Evolutionary conservation across 768 basidiomycete species (phyloP).

Genomic region (Rhizopogon vinicolor): DNA sequence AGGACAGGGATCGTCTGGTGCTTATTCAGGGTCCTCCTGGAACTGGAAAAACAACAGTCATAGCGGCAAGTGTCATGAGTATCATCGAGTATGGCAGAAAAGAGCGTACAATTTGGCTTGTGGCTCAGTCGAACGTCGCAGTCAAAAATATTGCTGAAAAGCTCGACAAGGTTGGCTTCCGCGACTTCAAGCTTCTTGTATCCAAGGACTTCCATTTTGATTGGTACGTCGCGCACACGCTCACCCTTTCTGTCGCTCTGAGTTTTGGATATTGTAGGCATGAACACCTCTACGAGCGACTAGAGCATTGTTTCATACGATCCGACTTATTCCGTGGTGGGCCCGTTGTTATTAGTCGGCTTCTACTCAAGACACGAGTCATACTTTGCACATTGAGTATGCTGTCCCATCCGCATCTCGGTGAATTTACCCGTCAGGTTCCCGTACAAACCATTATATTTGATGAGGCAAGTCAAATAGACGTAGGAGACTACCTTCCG

Average conservation of each 20-base stretch:
- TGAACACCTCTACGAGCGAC: conserved; percentile 40
- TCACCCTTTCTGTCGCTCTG: background rate
- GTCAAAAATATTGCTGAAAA: conserved; percentile 53
- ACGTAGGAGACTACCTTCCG: conserved; percentile 34
- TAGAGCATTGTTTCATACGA: conserved; percentile 31
- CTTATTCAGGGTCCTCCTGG: conserved; percentile 35
- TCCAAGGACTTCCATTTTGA: conserved; percentile 43
- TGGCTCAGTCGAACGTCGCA: conserved; percentile 47
- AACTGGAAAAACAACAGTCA: conserved; percentile 42
- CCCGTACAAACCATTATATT: conserved; percentile 37
- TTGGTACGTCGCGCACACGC: conserved; percentile 27
- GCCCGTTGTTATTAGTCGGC: conserved; percentile 11
- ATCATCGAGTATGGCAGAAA: conserved; percentile 4
- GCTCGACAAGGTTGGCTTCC: conserved; percentile 27
- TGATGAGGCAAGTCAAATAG: conserved; percentile 47
- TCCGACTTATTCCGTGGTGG: conserved; percentile 25
- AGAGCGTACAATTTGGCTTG: conserved; percentile 30
- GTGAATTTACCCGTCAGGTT: conserved; percentile 14
- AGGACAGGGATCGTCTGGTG: conserved; percentile 17
- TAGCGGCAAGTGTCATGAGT: conserved; percentile 31
- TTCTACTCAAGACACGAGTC: conserved; percentile 27
- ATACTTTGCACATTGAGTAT: conserved; percentile 47
- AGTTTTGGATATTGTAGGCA: conserved; percentile 31
- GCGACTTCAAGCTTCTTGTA: conserved; percentile 36
- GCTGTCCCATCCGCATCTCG: conserved; percentile 29